Evolutionary conservation across 805 yeast genomes (phyloP), one percentile per base, ranked within the genome.

Genomic region (Brettanomyces custersianus): DNA sequence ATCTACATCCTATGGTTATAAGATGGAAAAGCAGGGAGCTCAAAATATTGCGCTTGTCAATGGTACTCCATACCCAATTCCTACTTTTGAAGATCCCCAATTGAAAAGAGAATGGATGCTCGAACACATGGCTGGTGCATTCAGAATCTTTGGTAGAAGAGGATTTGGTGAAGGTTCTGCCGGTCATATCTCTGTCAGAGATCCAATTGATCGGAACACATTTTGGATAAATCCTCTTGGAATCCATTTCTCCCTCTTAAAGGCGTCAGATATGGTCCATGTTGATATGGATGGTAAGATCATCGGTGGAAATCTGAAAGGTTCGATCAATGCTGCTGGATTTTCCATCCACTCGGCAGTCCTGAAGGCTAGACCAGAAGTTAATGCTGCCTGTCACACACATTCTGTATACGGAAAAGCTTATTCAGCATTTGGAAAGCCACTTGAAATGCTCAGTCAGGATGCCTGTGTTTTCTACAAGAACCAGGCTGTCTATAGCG

Each of bases 201-300:
- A 85, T 51, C 95, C 95, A 3, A 75, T 81, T 30, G 75, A 79
- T 43, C 80, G 80, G n/a, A 55, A 65, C 31, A 81, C 90, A 3
- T 85, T 85, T 55, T 85, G 95, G 95, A 82, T 85, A 54, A 85
- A 85, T 59, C 95, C 95, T 4, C 62, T 85, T 43, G 90, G 81
- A n/a, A 70, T 67, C 45, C 95, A 85, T 57, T 85, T 81, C 55
- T 66, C 72, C 16, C 51, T 71, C 30, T 59, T 78, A 51, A 71
- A 63, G 45, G 81, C 76, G 20, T 62, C 72, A 15, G 84, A 77
- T 46, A 65, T 78, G 69, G 80, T 78, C 5, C 74, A 72, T 16
- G 72, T 71, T 18, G 81, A 77, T 50, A 74, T 71, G 48, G 63
- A 73, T 30, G 85, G 83, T 23, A 69, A 74, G 37, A 64, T 78